A percentile compares a stretch with the other conserved stretches of the same genome.
Conservation (phyloP, 2,329 filamentous ascomycete species). For the Paraconiothyrium brasiliense region DNA sequence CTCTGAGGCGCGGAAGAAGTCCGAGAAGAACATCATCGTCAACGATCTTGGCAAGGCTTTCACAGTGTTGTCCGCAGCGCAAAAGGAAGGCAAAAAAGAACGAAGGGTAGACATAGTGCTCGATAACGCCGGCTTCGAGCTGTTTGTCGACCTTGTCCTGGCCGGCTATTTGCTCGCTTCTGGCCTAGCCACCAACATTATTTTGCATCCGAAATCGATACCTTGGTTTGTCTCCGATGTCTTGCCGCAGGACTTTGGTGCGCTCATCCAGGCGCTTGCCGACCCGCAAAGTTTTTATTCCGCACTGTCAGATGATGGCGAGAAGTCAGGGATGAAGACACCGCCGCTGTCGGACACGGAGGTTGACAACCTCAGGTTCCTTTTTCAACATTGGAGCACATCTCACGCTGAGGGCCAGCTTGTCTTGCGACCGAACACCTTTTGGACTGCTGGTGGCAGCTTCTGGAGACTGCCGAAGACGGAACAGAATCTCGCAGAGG, state of each 20-base stretch:
- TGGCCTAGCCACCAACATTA: conserved; percentile 83
- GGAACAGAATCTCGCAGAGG: conserved; percentile 74
- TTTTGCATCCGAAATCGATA: conserved; percentile 92
- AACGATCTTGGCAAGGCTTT: conserved; percentile 85
- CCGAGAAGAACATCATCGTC: conserved; percentile 89
- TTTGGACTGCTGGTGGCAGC: conserved; percentile 89
- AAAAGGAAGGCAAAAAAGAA: conserved; percentile 69
- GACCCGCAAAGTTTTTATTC: conserved; percentile 82
- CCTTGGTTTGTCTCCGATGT: conserved; percentile 99
- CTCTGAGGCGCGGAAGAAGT: conserved; percentile 81
- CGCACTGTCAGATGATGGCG: conserved; percentile 73
- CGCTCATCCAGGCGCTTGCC: conserved; percentile 82
- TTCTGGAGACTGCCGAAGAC: conserved; percentile 85
- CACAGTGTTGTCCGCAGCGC: conserved; percentile 70
- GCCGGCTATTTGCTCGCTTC: conserved; percentile 88
- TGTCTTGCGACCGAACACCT: conserved; percentile 81
- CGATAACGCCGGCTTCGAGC: conserved; percentile 96
- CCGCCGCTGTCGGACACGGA: conserved; percentile 74
- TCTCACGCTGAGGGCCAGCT: conserved; percentile 87
- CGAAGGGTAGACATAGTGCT: conserved; percentile 92
- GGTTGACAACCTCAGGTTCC: conserved; percentile 71
- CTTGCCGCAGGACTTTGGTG: conserved; percentile 81
- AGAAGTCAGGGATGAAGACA: conserved; percentile 64
- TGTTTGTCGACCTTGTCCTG: conserved; percentile 93
- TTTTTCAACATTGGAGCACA: conserved; percentile 83